These are phyloP conservation scores for Solanum clarkiae DNA, from an alignment of 257 asterid genomes.

Conservation along the genomic window DNA sequence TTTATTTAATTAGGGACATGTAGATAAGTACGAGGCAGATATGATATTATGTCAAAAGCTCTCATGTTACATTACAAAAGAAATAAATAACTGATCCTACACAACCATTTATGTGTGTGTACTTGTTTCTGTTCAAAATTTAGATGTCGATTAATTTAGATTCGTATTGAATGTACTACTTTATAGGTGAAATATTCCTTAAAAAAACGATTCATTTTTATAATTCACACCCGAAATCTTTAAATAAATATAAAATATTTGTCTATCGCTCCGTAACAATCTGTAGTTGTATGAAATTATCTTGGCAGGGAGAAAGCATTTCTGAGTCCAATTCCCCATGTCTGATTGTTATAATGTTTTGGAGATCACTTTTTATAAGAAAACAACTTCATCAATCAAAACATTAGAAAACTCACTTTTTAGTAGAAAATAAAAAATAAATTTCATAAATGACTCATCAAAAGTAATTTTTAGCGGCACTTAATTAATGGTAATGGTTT, in stretches of 20 bases:
- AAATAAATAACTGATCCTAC: neutral
- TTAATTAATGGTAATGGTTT: too few relatives aligned
- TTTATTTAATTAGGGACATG: neutral
- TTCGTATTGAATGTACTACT: neutral
- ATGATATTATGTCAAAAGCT: neutral
- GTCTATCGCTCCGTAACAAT: neutral
- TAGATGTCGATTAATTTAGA: neutral
- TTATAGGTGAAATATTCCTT: neutral
- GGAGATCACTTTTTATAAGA: neutral
- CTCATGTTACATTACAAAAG: neutral
- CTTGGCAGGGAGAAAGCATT: neutral
- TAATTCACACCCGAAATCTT: fast-evolving
- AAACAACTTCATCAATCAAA: neutral
- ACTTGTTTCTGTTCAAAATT: neutral
- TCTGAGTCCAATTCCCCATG: neutral
- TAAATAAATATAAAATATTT: neutral
- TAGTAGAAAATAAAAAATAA: neutral
- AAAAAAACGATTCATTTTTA: neutral
- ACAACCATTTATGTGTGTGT: neutral
- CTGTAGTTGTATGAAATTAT: neutral
- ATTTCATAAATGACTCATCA: neutral
- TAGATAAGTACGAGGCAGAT: neutral
- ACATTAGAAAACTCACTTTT: neutral
- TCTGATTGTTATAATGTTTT: neutral
- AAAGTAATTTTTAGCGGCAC: too few relatives aligned